These are phyloP conservation scores for Penicillium desertorum DNA, from an alignment of 495 filamentous ascomycete genomes.

Conservation along the genomic window DNA sequence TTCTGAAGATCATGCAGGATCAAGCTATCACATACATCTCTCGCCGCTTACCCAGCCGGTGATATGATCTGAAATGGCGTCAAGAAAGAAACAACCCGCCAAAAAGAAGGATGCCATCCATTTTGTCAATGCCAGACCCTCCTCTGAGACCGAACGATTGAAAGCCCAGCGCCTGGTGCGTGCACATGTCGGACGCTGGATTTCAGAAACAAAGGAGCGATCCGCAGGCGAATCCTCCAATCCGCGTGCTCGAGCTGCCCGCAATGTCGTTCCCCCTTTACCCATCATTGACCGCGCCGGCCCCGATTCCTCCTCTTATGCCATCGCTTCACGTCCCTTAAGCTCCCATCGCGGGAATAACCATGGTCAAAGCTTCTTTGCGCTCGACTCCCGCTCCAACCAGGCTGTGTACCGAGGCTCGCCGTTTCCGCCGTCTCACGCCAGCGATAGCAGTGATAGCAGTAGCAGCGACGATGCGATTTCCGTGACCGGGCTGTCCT, in stretches of 20 bases:
- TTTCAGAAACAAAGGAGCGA: conserved; percentile 42
- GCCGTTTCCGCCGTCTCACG: conserved; percentile 17
- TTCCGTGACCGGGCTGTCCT: background rate
- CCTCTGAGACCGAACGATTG: conserved; percentile 35
- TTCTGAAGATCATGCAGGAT: conserved; percentile 1
- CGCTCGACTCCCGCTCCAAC: background rate
- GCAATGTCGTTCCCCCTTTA: background rate
- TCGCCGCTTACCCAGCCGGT: background rate
- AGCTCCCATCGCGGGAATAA: background rate
- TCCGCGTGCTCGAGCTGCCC: background rate
- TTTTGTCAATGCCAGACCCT: conserved; percentile 43
- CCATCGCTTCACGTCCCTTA: conserved; percentile 14
- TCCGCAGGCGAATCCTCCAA: conserved; percentile 7
- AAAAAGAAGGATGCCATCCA: conserved; percentile 36
- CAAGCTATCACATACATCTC: background rate
- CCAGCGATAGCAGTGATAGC: conserved; percentile 22
- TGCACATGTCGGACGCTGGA: conserved; percentile 45
- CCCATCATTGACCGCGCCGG: background rate
- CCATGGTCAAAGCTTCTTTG: background rate
- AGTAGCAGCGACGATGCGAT: conserved; percentile 13
- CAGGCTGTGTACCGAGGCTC: conserved; percentile 3
- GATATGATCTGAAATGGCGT: conserved; percentile 24
- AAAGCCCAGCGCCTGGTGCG: conserved; percentile 38
- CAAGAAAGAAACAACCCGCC: conserved; percentile 26
- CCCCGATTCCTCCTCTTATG: conserved; percentile 4